Evolutionary conservation across 208 protist species (phyloP).

Genomic region (Crithidia mellificae): DNA sequence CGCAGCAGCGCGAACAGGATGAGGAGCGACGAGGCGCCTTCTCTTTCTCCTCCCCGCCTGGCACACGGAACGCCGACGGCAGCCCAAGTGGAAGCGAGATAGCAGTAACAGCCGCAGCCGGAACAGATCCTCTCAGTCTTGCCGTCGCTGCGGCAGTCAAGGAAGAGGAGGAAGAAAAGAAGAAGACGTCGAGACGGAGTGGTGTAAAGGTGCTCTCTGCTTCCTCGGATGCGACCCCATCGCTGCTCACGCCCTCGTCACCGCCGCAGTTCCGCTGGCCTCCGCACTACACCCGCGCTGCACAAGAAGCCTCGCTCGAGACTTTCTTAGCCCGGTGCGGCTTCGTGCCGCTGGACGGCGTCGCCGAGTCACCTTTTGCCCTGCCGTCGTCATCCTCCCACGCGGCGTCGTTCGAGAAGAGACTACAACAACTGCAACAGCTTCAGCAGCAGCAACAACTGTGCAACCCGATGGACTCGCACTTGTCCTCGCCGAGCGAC

Average conservation of each 20-base stretch:
- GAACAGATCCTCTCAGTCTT: no score
- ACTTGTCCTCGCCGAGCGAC: slow-evolving; percentile 5
- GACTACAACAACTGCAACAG: not conserved
- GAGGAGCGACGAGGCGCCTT: not conserved
- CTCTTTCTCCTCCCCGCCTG: not conserved
- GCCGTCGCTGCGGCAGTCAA: no score
- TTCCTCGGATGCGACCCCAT: not conserved
- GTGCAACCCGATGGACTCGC: not conserved
- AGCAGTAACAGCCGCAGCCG: not conserved
- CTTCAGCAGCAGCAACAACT: not conserved
- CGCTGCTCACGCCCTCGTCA: slow-evolving; percentile 2
- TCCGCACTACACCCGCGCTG: slow-evolving; percentile 16
- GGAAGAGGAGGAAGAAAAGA: no score
- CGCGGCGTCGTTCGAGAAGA: no score
- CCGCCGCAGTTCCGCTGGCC: slow-evolving; percentile 12
- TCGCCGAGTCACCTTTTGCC: no score
- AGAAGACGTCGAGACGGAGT: no score
- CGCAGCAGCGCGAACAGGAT: slow-evolving; percentile 1
- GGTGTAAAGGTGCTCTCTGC: not conserved
- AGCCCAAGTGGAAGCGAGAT: no score
- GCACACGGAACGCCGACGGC: no score
- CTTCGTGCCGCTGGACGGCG: slow-evolving; percentile 12
- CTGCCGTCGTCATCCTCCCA: not conserved
- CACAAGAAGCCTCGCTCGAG: slow-evolving; percentile 7
- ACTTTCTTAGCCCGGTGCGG: slow-evolving; percentile 30